Conservation (phyloP, 106 monocot species). For the Narthecium ossifragum region DNA sequence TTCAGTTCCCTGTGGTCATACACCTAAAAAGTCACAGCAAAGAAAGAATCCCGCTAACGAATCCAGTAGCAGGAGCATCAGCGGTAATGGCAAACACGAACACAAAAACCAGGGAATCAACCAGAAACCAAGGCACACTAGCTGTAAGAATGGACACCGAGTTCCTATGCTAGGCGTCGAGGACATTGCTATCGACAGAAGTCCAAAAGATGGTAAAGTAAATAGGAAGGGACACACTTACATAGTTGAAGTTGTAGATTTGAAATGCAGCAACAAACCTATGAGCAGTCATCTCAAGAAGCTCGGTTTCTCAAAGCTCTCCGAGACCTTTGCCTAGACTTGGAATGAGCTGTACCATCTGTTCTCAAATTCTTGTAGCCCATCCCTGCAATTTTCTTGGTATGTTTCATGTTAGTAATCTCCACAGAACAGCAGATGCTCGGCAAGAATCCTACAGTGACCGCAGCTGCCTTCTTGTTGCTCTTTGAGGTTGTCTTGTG, state of each 20-base stretch:
- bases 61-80: constrained; percentile 12
- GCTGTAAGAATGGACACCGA: constrained; percentile 9
- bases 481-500: neutral
- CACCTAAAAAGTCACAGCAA: constrained; percentile 23
- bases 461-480: constrained; percentile 11
- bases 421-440: constrained; percentile 23
- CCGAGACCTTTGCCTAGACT: constrained; percentile 34
- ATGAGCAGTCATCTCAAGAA: constrained; percentile 68
- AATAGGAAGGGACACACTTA: constrained; percentile 37
- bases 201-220: constrained; percentile 6
- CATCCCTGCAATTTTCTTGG: neutral
- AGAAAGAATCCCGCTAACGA: constrained; percentile 18
- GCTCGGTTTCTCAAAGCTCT: constrained; percentile 82
- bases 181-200: constrained; percentile 5
- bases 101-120: constrained; percentile 1
- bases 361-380: constrained; percentile 9
- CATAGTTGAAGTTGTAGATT: constrained; percentile 54
- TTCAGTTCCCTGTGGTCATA: constrained; percentile 42
- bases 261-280: constrained; percentile 77
- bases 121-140: constrained; percentile 20
- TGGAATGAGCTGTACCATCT: neutral
- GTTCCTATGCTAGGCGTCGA: constrained; percentile 29
- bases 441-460: constrained; percentile 9
- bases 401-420: constrained; percentile 9
- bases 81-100: neutral